phyloP scores from a whole-genome alignment of 306 rosid species.

The Quercus aquifolioides region DNA sequence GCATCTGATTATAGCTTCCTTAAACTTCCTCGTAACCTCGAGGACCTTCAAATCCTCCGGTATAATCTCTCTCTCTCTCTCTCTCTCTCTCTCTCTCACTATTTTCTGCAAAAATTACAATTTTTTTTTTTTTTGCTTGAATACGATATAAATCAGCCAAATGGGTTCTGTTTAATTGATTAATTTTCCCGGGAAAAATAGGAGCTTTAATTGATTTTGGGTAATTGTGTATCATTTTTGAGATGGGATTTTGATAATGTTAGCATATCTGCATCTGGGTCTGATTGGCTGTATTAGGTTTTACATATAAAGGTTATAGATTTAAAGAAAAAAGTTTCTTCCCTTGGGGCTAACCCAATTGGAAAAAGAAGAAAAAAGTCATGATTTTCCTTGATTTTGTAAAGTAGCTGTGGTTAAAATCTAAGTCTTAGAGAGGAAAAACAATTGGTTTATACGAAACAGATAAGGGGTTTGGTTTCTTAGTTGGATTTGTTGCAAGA shows the following conservation, averaged over 20 bases:
- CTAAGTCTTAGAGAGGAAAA: not conserved
- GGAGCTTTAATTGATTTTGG: not conserved
- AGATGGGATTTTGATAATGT: not conserved
- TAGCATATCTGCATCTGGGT: not conserved
- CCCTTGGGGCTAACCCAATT: not conserved
- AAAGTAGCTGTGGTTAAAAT: no score
- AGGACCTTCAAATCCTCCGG: conserved; percentile 85
- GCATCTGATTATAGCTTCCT: conserved; percentile 95
- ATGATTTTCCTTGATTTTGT: not conserved
- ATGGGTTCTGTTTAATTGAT: not conserved
- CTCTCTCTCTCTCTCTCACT: not conserved
- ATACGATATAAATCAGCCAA: not conserved
- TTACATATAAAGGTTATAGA: not conserved
- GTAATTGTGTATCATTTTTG: not conserved
- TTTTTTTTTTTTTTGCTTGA: not conserved
- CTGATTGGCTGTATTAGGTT: not conserved
- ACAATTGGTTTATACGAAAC: no score
- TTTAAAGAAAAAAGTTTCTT: not conserved
- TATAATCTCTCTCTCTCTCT: conserved; percentile 1
- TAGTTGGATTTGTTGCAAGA: not conserved
- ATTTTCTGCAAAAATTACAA: not conserved
- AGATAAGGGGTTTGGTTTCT: not conserved
- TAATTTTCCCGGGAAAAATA: not conserved
- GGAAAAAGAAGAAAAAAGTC: no score
- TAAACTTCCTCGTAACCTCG: conserved; percentile 82